phyloP scores from a whole-genome alignment of 345 rosid genomes.

The Microthlaspi erraticum region DNA sequence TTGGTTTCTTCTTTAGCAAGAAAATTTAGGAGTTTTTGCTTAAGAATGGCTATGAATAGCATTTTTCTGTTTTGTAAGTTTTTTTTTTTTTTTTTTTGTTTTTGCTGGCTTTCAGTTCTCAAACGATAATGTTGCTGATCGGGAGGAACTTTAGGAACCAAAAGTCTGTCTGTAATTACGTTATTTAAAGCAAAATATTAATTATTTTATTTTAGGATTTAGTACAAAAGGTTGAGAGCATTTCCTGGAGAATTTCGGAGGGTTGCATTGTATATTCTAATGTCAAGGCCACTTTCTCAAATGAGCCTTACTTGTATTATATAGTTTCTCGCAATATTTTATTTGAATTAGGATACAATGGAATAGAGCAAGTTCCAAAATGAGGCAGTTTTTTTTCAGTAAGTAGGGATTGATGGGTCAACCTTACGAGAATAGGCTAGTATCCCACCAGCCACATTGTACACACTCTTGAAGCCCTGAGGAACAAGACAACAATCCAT shows the following conservation, averaged over 20 bases:
- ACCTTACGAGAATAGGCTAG: constrained; percentile 74
- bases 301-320: constrained; percentile 6
- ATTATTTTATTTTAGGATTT: constrained; percentile 33
- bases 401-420: constrained; percentile 81
- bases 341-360: constrained; percentile 3
- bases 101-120: constrained; percentile 32
- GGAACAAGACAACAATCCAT: constrained; percentile 24
- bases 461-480: constrained; percentile 85
- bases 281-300: neutral
- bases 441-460: constrained; percentile 80
- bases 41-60: constrained; percentile 34
- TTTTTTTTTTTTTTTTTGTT: neutral
- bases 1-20: constrained; percentile 46
- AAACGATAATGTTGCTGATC: constrained; percentile 25
- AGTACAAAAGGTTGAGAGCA: constrained; percentile 39
- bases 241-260: constrained; percentile 26
- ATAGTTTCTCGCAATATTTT: neutral
- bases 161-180: constrained; percentile 28
- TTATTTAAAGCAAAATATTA: constrained; percentile 33
- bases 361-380: neutral
- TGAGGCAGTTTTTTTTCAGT: constrained; percentile 48
- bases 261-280: constrained; percentile 19
- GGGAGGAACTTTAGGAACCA: constrained; percentile 41
- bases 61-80: constrained; percentile 33
- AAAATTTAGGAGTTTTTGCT: constrained; percentile 28